Evolutionary conservation across 2,329 filamentous ascomycete species (phyloP).

Genomic region (Sporothrix variecibatus): DNA sequence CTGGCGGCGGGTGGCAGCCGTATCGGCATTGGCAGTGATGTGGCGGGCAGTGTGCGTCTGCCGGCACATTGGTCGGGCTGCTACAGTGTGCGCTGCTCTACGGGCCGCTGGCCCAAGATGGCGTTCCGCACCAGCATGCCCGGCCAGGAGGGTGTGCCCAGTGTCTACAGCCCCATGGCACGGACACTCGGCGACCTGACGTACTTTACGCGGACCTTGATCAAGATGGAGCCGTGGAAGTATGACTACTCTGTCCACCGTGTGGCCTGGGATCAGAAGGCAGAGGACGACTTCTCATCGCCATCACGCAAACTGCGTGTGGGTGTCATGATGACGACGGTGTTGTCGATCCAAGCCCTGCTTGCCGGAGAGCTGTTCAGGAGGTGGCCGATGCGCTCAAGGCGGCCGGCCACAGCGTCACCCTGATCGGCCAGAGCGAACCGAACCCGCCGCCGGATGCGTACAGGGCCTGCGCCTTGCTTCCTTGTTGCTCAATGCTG

Average conservation of each 20-base stretch:
- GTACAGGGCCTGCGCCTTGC: slow-evolving; percentile 74
- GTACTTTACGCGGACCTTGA: slow-evolving; percentile 79
- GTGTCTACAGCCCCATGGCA: slow-evolving; percentile 91
- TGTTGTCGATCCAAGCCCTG: slow-evolving; percentile 83
- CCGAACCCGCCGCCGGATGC: slow-evolving; percentile 55
- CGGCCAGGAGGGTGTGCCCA: slow-evolving; percentile 85
- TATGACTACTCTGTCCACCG: slow-evolving; percentile 87
- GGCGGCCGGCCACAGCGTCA: slow-evolving; percentile 73
- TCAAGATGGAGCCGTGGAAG: slow-evolving; percentile 83
- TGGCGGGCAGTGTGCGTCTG: slow-evolving; percentile 82
- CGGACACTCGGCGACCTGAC: slow-evolving; percentile 78
- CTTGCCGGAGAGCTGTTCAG: slow-evolving; percentile 75
- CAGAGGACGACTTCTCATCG: slow-evolving; percentile 59
- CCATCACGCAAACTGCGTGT: slow-evolving; percentile 65
- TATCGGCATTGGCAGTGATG: slow-evolving; percentile 88
- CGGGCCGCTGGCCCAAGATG: slow-evolving; percentile 84
- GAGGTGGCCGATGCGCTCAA: slow-evolving; percentile 69
- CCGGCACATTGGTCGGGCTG: slow-evolving; percentile 90
- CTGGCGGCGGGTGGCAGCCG: slow-evolving; percentile 74
- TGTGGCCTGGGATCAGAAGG: slow-evolving; percentile 70
- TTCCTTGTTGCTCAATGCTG: slow-evolving; percentile 78
- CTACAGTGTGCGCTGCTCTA: slow-evolving; percentile 83
- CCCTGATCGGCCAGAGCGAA: slow-evolving; percentile 53
- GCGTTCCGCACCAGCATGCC: slow-evolving; percentile 86
- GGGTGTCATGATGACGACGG: slow-evolving; percentile 78